Percentiles rank a stretch among this genome's conserved stretches.
These are phyloP conservation scores for Mycena sp. DNA, from an alignment of 1,284 basidiomycete species.

Conservation along the genomic window DNA sequence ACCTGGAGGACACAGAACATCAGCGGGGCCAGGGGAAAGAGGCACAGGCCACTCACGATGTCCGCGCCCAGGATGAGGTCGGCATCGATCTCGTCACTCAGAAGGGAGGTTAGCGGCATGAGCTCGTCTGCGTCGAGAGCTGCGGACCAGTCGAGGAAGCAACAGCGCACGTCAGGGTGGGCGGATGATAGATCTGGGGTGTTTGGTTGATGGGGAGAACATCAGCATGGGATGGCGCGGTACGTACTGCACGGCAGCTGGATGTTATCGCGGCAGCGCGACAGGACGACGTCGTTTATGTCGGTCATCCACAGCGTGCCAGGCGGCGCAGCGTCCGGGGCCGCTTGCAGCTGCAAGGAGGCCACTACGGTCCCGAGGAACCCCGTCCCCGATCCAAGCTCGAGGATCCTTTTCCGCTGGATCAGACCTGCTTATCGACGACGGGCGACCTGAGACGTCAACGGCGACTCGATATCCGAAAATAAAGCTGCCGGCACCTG, in stretches of 20 bases:
- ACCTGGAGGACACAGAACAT: background rate
- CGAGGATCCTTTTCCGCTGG: constrained; percentile 58
- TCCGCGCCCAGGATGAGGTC: background rate
- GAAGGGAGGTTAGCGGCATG: constrained; percentile 29
- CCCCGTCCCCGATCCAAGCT: constrained; percentile 77
- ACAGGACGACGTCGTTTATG: constrained; percentile 67
- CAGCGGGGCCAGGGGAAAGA: background rate
- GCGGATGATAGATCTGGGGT: constrained; percentile 59
- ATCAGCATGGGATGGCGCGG: background rate
- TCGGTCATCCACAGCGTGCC: constrained; percentile 66
- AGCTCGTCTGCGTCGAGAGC: constrained; percentile 47
- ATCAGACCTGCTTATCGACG: constrained; percentile 60
- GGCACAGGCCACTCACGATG: background rate
- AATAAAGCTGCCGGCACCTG: too few species aligned
- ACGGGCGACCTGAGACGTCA: too few species aligned
- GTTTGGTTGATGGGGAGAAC: background rate
- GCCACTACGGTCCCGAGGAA: constrained; percentile 72
- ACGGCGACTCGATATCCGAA: too few species aligned
- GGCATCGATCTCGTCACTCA: background rate
- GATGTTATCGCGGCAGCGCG: constrained; percentile 65
- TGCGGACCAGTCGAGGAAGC: constrained; percentile 69
- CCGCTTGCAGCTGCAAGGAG: constrained; percentile 53
- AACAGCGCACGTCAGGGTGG: constrained; percentile 54
- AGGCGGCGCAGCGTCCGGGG: constrained; percentile 7
- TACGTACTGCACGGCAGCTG: constrained; percentile 69